Conservation (phyloP, 306 rosid species). For the Alnus rubra region DNA sequence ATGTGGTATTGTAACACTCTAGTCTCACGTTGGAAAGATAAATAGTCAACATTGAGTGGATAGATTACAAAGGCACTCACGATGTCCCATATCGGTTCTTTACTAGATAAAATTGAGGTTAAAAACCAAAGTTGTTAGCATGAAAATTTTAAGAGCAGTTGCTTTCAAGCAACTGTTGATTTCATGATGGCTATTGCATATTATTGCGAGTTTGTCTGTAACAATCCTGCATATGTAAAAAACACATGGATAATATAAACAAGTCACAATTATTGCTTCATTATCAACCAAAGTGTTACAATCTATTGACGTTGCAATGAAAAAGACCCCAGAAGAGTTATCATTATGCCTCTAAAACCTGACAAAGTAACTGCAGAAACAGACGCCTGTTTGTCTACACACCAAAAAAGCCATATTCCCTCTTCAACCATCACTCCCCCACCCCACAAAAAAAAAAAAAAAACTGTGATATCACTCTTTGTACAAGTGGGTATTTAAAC, state of each 20-base stretch:
- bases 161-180: background rate
- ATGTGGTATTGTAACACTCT: no score
- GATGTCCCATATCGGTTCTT: no score
- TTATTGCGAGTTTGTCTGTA: background rate
- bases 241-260: background rate
- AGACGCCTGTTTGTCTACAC: conserved; percentile 39
- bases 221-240: background rate
- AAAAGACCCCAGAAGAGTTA: conserved; percentile 28
- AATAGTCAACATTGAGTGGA: no score
- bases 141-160: background rate
- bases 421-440: background rate
- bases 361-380: conserved; percentile 31
- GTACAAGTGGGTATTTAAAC: conserved; percentile 50
- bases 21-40: no score
- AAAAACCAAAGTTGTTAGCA: background rate
- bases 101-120: background rate
- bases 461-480: conserved; percentile 40
- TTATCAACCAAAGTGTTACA: conserved; percentile 16
- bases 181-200: background rate
- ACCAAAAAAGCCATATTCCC: conserved; percentile 35
- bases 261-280: conserved; percentile 26
- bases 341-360: conserved; percentile 26
- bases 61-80: no score
- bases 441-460: background rate
- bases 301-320: conserved; percentile 12